Evolutionary conservation across 176 grass and related monocot genomes (phyloP).

Genomic region (Musa schizocarpa): DNA sequence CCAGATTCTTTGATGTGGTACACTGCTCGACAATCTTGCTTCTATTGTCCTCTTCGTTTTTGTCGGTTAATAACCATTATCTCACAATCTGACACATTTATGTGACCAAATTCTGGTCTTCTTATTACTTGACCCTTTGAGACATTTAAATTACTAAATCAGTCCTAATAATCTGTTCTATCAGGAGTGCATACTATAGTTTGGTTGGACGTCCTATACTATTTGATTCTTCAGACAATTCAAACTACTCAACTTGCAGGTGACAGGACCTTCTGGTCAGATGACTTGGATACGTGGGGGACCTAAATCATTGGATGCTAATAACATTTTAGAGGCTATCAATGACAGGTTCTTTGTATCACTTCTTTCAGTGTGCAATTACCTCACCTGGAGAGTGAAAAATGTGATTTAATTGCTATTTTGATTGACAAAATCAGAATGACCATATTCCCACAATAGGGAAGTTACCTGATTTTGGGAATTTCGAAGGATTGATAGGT

Average conservation of each 20-base stretch:
- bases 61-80: no score
- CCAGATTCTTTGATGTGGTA: no score
- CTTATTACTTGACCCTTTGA: neutral
- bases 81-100: neutral
- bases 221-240: neutral
- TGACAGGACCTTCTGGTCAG: constrained; percentile 74
- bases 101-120: neutral
- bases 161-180: neutral
- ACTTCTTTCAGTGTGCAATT: neutral
- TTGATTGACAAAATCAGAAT: neutral
- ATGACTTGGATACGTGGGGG: constrained; percentile 83
- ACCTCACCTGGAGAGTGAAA: neutral
- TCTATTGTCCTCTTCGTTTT: no score
- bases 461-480: no score
- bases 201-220: no score
- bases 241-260: constrained; percentile 24
- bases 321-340: constrained; percentile 57
- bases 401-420: neutral
- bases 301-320: constrained; percentile 48
- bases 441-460: neutral
- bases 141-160: neutral
- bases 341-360: constrained; percentile 41
- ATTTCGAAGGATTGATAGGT: no score
- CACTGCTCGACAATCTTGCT: no score
- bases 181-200: neutral